phyloP scores from a whole-genome alignment of 805 yeast species.

The Kazachstania martiniae region DNA sequence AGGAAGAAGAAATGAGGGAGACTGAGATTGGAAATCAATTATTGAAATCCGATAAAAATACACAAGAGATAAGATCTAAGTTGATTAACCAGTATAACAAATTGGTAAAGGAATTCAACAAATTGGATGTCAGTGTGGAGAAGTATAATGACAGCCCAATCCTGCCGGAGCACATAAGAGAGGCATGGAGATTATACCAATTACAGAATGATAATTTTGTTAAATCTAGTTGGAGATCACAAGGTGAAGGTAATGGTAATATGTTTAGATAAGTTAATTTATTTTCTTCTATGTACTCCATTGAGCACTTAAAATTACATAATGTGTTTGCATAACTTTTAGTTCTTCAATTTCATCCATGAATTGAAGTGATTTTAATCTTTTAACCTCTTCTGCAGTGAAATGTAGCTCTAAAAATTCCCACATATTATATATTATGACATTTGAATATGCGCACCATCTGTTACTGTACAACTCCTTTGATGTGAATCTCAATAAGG shows the following conservation, averaged over 20 bases:
- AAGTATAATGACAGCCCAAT: conserved; percentile 44
- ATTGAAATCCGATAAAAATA: conserved; percentile 17
- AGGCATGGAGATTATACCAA: conserved; percentile 75
- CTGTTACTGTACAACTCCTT: conserved; percentile 21
- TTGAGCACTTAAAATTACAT: conserved; percentile 31
- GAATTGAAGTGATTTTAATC: conserved; percentile 39
- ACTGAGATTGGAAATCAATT: conserved; percentile 15
- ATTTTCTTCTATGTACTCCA: conserved; percentile 7
- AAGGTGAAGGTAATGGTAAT: conserved; percentile 61
- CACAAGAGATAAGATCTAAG: conserved; percentile 17
- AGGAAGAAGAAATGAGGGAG: conserved; percentile 14
- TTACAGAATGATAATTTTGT: conserved; percentile 56
- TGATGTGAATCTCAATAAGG: conserved; percentile 31
- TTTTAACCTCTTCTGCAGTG: conserved; percentile 25
- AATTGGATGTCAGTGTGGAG: conserved; percentile 24
- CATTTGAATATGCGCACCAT: conserved; percentile 5
- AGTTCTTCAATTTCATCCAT: conserved; percentile 53
- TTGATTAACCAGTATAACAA: conserved; percentile 25
- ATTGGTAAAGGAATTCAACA: conserved; percentile 21
- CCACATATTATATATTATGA: conserved; percentile 27
- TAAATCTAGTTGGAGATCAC: conserved; percentile 55
- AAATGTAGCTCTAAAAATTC: conserved; percentile 27
- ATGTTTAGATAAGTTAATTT: conserved; percentile 42
- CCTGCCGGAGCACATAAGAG: conserved; percentile 74
- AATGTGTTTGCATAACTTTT: conserved; percentile 40